These are phyloP conservation scores for Sarocladium strictum DNA, from an alignment of 2,329 filamentous ascomycete species.

Conservation along the genomic window DNA sequence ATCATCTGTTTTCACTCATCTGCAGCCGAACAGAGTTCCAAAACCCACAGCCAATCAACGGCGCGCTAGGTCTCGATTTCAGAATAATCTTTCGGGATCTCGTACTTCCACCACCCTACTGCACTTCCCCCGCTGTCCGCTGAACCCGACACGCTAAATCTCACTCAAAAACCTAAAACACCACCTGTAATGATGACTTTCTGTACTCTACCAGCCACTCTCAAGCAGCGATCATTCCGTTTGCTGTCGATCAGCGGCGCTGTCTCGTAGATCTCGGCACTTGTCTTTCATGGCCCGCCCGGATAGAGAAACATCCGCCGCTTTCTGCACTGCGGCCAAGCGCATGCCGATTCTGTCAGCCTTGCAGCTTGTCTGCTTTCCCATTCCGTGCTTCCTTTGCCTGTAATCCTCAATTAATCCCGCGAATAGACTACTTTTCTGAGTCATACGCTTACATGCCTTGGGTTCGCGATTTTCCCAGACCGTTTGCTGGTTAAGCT, in stretches of 20 bases:
- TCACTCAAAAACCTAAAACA: not conserved
- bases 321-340: not conserved
- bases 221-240: not conserved
- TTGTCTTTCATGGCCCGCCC: not conserved
- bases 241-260: not conserved
- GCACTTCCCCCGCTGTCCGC: not conserved
- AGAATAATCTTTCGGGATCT: not conserved
- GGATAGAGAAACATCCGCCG: not conserved
- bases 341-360: not conserved
- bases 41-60: not conserved
- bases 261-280: conserved; percentile 1
- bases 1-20: too few relatives aligned
- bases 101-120: conserved; percentile 1
- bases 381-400: too few relatives aligned
- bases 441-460: too few relatives aligned
- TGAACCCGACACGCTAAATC: not conserved
- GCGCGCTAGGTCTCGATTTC: too few relatives aligned
- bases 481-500: too few relatives aligned
- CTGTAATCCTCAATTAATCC: too few relatives aligned
- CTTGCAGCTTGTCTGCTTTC: not conserved
- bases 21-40: too few relatives aligned
- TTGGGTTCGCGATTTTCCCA: too few relatives aligned
- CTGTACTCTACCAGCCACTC: not conserved
- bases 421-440: too few relatives aligned
- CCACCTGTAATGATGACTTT: not conserved